Evolutionary conservation across 2,329 filamentous ascomycete genomes (phyloP), one percentile per base, ranked within the genome.

Genomic region (Pseudogymnoascus sp.): DNA sequence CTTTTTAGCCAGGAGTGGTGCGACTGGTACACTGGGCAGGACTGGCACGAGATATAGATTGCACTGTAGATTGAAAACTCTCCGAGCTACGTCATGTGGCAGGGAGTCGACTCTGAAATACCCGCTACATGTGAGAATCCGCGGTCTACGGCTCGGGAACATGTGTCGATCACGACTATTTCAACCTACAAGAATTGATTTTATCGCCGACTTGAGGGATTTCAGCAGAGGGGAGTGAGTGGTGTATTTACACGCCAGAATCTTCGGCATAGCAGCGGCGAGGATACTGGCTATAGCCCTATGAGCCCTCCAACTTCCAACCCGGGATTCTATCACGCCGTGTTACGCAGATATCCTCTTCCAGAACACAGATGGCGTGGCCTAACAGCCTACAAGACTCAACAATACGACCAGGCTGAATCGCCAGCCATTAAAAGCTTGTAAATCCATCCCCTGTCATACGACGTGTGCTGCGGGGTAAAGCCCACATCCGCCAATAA

Each of bases 51-150:
- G 10, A 56, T 53, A 23, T 40, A 40, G 38, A 40, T 40, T 40
- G n/a, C 7, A 10, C 26, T 7, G 7, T 7, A 40, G 19, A 44
- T 23, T 44, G 10, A 31, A 53, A 53, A 31, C 7, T 13, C 26
- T 13, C 26, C 26, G 29, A 33, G 17, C 50, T 56, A 56, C 50
- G 50, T 56, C 50, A 56, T 56, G 13, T 56, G 23, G 3, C 44
- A 50, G 44, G 44, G 44, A 44, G 10, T 21, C 17, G 10, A 13
- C 19, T 44, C 40, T 13, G 26, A 50, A 50, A 50, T n/a, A 9
- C 21, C 19, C 50, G 50, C 50, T 56, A 56, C 50, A 56, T 56
- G 50, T 56, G 50, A 19, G 50, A 56, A 56, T 56, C 50, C 50
- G 50, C 17, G 29, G 50, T n/a, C n/a, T 19, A 31, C 4, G 10